Percentiles rank a stretch among this genome's conserved stretches.
phyloP scores from a whole-genome alignment of 164 flowering plant species.

The Dillenia turbinata region DNA sequence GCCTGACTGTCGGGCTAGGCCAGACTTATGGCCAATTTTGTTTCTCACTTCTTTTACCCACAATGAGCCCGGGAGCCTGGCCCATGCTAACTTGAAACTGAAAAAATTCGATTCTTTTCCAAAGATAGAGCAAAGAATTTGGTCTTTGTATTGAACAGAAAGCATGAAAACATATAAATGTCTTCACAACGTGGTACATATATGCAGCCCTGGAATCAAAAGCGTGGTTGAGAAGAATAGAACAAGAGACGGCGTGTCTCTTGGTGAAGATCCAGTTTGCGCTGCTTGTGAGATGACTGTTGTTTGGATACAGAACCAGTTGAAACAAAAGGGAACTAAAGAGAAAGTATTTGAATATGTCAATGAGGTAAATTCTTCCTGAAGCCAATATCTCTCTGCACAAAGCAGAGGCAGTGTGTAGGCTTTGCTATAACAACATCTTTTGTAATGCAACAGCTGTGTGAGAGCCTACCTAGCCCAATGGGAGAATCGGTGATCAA shows the following conservation, averaged over 20 bases:
- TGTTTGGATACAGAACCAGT: conserved; percentile 45
- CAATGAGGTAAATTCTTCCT: conserved; percentile 24
- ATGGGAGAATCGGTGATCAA: conserved; percentile 51
- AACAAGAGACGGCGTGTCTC: conserved; percentile 7
- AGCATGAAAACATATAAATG: not conserved
- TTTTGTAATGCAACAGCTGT: conserved; percentile 33
- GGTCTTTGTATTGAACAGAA: no score
- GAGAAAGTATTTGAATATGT: conserved; percentile 40
- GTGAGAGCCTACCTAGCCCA: conserved; percentile 65
- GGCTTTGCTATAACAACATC: not conserved
- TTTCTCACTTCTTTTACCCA: not conserved
- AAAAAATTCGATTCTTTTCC: no score
- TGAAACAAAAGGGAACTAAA: conserved; percentile 31
- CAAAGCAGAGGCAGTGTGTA: not conserved
- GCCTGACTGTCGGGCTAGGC: no score
- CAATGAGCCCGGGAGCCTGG: no score
- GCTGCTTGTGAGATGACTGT: conserved; percentile 45
- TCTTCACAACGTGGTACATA: conserved; percentile 1
- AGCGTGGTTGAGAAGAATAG: conserved; percentile 36
- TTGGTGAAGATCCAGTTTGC: conserved; percentile 24
- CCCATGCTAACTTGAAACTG: no score
- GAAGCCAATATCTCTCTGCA: not conserved
- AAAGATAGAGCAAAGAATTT: no score
- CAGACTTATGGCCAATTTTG: not conserved
- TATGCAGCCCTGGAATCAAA: conserved; percentile 33